Evolutionary conservation across 2,329 filamentous ascomycete genomes (phyloP), one percentile per base, ranked within the genome.

Genomic region (Diaporthe helianthi): DNA sequence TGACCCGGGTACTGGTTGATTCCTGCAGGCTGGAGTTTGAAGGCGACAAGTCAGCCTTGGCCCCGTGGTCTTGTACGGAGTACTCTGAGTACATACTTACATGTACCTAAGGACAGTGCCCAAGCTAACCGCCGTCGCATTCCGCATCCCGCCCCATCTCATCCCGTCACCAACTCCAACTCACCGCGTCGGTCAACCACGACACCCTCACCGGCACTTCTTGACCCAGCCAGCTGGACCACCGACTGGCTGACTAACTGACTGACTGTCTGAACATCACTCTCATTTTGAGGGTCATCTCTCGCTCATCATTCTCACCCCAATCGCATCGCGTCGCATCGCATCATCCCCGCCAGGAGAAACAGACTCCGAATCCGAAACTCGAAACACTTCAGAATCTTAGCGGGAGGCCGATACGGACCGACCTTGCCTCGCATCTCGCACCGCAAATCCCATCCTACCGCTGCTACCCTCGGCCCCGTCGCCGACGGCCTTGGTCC

Each of bases 361-460:
- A 63, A 46, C 41, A 49, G 15, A 53, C 46, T 54, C 60, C 63
- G 63, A 53, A 61, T 52, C 65, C 66, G 69, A 71, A 71, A 71
- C 69, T 47, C 63, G 58, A 65, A 61, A 71, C 65, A 60, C 60
- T 41, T 65, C 63, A 54, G 63, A 67, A 67, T 67, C 66, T 31
- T 49, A 24, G 46, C 36, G 36, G 61, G 6, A 29, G 33, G 22
- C 61, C 44, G 22, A 38, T 31, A 41, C 33, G n/a, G 54, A 49
- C 65, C 65, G 41, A 67, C 58, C 65, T 58, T 52, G 64, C 64
- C 26, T 67, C 52, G 19, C 33, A 38, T 52, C 26, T 67, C 52
- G 19, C 33, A 38, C 26, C 36, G 54, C 26, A 61, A n/a, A 36
- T 51, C 17, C 15, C 44, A 63, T 46, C 46, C 33, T 55, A 52